A percentile compares a stretch with the other conserved stretches of the same genome.
Evolutionary conservation across 768 basidiomycete species (phyloP).

Genomic region (Lentinula sp.): DNA sequence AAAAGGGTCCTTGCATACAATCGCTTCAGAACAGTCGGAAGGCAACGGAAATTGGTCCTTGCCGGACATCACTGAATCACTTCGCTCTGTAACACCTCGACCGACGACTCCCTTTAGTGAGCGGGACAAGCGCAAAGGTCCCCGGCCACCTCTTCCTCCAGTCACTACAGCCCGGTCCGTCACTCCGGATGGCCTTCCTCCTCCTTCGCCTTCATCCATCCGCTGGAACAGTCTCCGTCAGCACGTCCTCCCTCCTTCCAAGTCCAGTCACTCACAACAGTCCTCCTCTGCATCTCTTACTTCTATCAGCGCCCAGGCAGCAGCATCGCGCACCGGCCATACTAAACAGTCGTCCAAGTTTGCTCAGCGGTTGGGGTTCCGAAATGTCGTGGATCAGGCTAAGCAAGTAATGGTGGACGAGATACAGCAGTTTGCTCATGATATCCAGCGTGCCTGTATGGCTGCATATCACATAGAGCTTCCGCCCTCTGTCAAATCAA

Average conservation of each 20-base stretch:
- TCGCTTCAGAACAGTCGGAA: not conserved
- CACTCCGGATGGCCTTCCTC: constrained; percentile 46
- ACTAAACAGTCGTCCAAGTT: constrained; percentile 33
- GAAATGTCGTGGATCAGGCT: constrained; percentile 61
- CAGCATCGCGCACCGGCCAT: constrained; percentile 17
- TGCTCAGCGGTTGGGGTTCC: constrained; percentile 45
- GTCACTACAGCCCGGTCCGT: constrained; percentile 15
- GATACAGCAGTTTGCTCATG: constrained; percentile 43
- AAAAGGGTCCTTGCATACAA: not conserved
- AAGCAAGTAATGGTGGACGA: constrained; percentile 46
- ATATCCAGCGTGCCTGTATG: constrained; percentile 52
- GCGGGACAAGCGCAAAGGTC: not conserved
- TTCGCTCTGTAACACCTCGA: not conserved
- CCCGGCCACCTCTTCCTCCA: constrained; percentile 9
- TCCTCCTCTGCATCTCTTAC: constrained; percentile 22
- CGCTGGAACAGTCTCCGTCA: constrained; percentile 53
- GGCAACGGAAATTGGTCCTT: not conserved
- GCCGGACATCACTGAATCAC: not conserved
- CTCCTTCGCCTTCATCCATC: constrained; percentile 29
- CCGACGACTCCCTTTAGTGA: not conserved
- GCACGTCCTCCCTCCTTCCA: constrained; percentile 37
- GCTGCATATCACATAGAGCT: constrained; percentile 41
- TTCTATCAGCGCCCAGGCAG: constrained; percentile 7
- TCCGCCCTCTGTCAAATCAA: constrained; percentile 3
- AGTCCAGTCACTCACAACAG: constrained; percentile 13